These are phyloP conservation scores for Metschnikowia sp. DNA, from an alignment of 805 yeast genomes.

Conservation along the genomic window DNA sequence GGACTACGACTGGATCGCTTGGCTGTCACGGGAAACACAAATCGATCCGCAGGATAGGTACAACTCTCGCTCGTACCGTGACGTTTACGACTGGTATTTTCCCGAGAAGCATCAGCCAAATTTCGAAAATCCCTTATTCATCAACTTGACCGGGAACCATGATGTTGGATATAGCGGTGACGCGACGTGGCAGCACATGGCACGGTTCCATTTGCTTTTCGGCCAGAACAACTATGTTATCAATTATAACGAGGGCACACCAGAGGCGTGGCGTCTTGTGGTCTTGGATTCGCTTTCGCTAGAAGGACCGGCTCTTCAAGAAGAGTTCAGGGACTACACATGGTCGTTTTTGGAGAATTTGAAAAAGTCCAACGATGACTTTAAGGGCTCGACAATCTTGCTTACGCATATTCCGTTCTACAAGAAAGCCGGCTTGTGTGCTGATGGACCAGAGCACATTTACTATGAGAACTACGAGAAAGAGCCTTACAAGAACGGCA, in stretches of 20 bases:
- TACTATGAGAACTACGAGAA: conserved; percentile 48
- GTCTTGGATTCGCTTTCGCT: conserved; percentile 77
- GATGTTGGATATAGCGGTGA: conserved; percentile 96
- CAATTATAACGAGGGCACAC: conserved; percentile 59
- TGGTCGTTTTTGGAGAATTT: conserved; percentile 71
- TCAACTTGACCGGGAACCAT: conserved; percentile 91
- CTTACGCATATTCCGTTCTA: conserved; percentile 88
- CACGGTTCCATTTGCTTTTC: conserved; percentile 67
- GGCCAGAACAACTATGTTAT: conserved; percentile 86
- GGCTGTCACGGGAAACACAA: conserved; percentile 40
- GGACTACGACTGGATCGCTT: conserved; percentile 52
- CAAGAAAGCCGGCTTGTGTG: conserved; percentile 77
- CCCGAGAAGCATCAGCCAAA: conserved; percentile 26
- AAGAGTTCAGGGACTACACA: conserved; percentile 61
- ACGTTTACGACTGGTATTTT: conserved; percentile 67
- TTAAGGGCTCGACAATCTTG: conserved; percentile 75
- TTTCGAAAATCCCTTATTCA: conserved; percentile 59
- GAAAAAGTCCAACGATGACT: conserved; percentile 43
- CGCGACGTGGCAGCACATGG: conserved; percentile 86
- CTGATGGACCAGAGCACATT: conserved; percentile 71
- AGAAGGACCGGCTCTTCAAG: conserved; percentile 88
- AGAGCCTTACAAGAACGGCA: conserved; percentile 67
- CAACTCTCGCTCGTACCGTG: conserved; percentile 41
- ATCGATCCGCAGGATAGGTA: conserved; percentile 36
- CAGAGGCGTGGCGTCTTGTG: conserved; percentile 84